Conservation (phyloP, 2,329 filamentous ascomycete genomes). For the Lachnellula cervina region DNA sequence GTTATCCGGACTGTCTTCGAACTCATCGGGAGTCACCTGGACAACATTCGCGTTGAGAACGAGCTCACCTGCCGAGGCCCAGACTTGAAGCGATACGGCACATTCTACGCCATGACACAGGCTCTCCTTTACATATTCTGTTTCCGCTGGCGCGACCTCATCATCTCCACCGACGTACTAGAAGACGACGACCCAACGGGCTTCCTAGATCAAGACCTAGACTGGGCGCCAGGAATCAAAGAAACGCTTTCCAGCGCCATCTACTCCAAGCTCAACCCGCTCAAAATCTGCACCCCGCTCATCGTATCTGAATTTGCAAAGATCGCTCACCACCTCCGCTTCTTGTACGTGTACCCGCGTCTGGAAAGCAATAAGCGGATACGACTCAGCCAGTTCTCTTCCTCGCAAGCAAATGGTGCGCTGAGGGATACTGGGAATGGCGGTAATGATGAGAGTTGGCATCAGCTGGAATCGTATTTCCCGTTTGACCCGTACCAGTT, state of each 20-base stretch:
- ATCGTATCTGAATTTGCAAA: conserved; percentile 92
- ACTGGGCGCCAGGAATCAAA: conserved; percentile 71
- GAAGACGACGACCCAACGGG: conserved; percentile 58
- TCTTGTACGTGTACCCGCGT: conserved; percentile 84
- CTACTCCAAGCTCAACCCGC: conserved; percentile 83
- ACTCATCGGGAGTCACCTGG: conserved; percentile 71
- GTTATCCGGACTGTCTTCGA: conserved; percentile 80
- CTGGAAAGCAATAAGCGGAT: conserved; percentile 91
- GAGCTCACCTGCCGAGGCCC: conserved; percentile 75
- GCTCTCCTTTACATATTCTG: conserved; percentile 76
- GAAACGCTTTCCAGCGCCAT: conserved; percentile 73
- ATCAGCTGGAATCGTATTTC: conserved; percentile 90
- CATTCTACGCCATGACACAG: conserved; percentile 68
- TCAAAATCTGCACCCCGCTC: conserved; percentile 86
- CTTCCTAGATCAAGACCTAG: conserved; percentile 65
- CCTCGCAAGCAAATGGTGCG: conserved; percentile 44
- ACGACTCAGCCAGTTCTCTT: conserved; percentile 67
- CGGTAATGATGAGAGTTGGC: conserved; percentile 66
- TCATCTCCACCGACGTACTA: conserved; percentile 51
- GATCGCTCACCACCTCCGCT: conserved; percentile 76
- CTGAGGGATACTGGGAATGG: conserved; percentile 44
- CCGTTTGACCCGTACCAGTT: conserved; percentile 96
- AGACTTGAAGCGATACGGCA: conserved; percentile 63
- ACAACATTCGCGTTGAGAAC: conserved; percentile 66
- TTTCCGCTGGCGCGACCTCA: conserved; percentile 93